Percentiles rank a stretch among this genome's conserved stretches.
These are phyloP conservation scores for Annulohypoxylon truncatum DNA, from an alignment of 2,329 filamentous ascomycete species.

Conservation along the genomic window DNA sequence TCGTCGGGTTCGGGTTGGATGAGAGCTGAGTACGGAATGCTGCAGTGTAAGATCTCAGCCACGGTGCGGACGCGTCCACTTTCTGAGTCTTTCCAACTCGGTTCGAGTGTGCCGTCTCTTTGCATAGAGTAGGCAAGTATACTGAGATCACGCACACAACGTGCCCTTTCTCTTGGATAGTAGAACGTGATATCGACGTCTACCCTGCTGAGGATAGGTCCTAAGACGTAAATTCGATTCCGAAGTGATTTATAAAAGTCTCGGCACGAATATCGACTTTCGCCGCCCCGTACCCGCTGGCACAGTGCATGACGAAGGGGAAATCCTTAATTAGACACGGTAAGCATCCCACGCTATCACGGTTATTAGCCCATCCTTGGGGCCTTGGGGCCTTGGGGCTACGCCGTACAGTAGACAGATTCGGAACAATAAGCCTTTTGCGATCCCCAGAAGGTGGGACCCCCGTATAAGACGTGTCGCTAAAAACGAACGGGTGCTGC, in stretches of 20 bases:
- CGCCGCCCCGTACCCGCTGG: slow-evolving; percentile 18
- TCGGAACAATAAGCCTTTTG: slow-evolving; percentile 9
- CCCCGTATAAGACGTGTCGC: slow-evolving; percentile 36
- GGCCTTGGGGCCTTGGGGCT: no score
- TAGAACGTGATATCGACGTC: background rate
- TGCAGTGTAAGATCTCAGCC: slow-evolving; percentile 39
- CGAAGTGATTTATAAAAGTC: slow-evolving; percentile 12
- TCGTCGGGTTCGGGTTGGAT: slow-evolving; percentile 12
- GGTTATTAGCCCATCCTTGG: background rate
- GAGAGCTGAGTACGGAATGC: slow-evolving; percentile 15
- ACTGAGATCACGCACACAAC: background rate
- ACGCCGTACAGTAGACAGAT: background rate
- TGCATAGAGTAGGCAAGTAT: background rate
- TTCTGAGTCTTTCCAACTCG: background rate
- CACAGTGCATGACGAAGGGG: slow-evolving; percentile 7
- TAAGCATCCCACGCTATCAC: slow-evolving; percentile 28
- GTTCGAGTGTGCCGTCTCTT: slow-evolving; percentile 14
- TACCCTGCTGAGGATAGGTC: background rate
- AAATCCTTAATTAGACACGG: slow-evolving; percentile 10
- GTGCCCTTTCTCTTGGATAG: background rate
- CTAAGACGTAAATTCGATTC: slow-evolving; percentile 10
- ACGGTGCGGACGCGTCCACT: slow-evolving; percentile 31
- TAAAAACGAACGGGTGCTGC: slow-evolving; percentile 15
- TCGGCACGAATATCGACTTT: slow-evolving; percentile 26
- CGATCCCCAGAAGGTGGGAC: slow-evolving; percentile 14